Percentiles rank a stretch among this genome's conserved stretches.
Conservation (phyloP, 306 rosid genomes). For the Lablab purpureus region DNA sequence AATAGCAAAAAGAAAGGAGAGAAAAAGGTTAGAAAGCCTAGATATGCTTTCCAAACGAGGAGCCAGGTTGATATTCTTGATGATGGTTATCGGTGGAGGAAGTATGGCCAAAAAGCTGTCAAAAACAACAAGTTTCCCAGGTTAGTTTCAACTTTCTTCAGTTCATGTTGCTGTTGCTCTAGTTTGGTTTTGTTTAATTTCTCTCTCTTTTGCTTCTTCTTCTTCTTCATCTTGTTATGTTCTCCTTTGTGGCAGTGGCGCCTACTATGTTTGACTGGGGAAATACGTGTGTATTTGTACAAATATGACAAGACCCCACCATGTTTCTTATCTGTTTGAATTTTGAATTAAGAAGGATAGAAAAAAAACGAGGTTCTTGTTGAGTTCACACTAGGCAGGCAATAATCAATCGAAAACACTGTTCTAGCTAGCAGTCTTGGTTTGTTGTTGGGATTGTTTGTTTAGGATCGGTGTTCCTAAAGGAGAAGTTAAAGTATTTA, state of each 20-base stretch:
- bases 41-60: conserved; percentile 77
- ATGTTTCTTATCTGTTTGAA: conserved; percentile 9
- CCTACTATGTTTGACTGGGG: conserved; percentile 43
- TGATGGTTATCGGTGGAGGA: conserved; percentile 90
- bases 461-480: not conserved
- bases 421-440: conserved; percentile 12
- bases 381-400: not conserved
- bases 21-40: conserved; percentile 63
- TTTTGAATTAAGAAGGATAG: not conserved
- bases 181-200: not conserved
- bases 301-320: conserved; percentile 31
- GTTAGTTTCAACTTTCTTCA: conserved; percentile 37
- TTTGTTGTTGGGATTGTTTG: not conserved
- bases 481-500: not conserved
- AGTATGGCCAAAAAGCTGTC: conserved; percentile 86
- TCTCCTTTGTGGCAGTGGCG: not conserved
- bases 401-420: not conserved
- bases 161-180: not conserved
- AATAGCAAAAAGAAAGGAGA: conserved; percentile 54
- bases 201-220: not conserved
- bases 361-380: not conserved
- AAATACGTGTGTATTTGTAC: not conserved
- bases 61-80: conserved; percentile 88
- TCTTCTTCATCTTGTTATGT: not conserved
- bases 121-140: conserved; percentile 86